Conservation (phyloP, 257 asterid genomes). For the Haberlea rhodopensis region DNA sequence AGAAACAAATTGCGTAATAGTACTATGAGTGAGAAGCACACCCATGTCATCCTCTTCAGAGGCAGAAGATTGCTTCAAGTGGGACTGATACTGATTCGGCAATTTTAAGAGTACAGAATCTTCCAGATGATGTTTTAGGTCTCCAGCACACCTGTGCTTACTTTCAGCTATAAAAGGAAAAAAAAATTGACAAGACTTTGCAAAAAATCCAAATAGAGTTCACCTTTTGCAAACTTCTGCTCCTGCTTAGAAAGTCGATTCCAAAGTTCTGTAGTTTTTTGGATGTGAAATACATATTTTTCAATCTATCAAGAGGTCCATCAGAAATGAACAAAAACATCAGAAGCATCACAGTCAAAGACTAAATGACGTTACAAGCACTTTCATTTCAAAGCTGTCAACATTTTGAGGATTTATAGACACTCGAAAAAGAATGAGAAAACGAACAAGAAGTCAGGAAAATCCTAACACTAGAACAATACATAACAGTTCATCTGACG, state of each 20-base stretch:
- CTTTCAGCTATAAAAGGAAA: slow-evolving; percentile 17
- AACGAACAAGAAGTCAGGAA: background rate
- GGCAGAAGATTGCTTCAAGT: slow-evolving; percentile 73
- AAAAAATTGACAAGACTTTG: too few species aligned
- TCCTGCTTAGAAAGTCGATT: slow-evolving; percentile 68
- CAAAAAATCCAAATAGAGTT: background rate
- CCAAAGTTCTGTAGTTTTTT: slow-evolving; percentile 56
- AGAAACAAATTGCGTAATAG: slow-evolving; percentile 1
- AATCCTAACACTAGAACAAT: background rate
- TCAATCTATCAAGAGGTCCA: slow-evolving; percentile 55
- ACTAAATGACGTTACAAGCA: background rate
- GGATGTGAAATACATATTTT: slow-evolving; percentile 60
- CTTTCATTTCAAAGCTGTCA: background rate
- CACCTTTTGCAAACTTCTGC: slow-evolving; percentile 65
- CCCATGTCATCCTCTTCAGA: slow-evolving; percentile 96
- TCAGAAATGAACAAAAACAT: slow-evolving; percentile 23
- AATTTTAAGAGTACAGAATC: slow-evolving; percentile 74
- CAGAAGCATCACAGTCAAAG: slow-evolving; percentile 1
- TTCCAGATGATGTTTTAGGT: slow-evolving; percentile 60
- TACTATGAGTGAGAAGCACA: slow-evolving; percentile 33
- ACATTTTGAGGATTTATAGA: background rate
- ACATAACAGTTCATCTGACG: background rate
- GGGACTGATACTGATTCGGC: slow-evolving; percentile 75
- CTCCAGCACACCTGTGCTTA: slow-evolving; percentile 55
- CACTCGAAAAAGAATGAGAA: slow-evolving; percentile 1